Evolutionary conservation across 1,284 basidiomycete species (phyloP).

Genomic region (Boletus smithii): DNA sequence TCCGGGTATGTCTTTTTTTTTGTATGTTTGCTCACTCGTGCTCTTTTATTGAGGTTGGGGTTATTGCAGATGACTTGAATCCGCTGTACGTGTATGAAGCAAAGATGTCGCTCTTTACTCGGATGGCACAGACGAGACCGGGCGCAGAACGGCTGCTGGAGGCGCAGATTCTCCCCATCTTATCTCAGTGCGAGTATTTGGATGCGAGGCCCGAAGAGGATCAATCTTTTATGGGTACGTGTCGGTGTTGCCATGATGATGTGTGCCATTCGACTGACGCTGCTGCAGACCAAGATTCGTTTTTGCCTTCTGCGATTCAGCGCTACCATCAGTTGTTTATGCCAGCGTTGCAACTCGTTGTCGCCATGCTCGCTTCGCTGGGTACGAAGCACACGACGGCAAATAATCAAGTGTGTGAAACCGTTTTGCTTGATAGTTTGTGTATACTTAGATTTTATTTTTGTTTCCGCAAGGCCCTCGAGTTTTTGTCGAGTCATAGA

Average conservation of each 20-base stretch:
- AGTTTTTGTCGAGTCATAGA: slow-evolving; percentile 75
- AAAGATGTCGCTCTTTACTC: slow-evolving; percentile 85
- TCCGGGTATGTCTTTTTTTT: slow-evolving; percentile 57
- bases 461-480: slow-evolving; percentile 73
- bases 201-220: slow-evolving; percentile 79
- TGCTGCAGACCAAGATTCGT: slow-evolving; percentile 70
- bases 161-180: slow-evolving; percentile 70
- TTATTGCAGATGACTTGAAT: slow-evolving; percentile 74
- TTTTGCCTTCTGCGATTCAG: slow-evolving; percentile 83
- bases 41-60: too few relatives aligned
- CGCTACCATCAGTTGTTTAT: slow-evolving; percentile 87
- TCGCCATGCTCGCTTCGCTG: slow-evolving; percentile 66
- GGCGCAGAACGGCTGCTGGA: slow-evolving; percentile 88
- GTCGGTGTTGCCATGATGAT: background rate
- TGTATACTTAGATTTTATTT: background rate
- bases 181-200: slow-evolving; percentile 86
- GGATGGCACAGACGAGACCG: slow-evolving; percentile 76
- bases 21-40: background rate
- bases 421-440: background rate
- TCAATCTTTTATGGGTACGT: slow-evolving; percentile 76
- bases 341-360: slow-evolving; percentile 79
- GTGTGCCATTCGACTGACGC: slow-evolving; percentile 1
- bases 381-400: slow-evolving; percentile 63
- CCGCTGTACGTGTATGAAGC: slow-evolving; percentile 94
- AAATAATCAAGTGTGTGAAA: slow-evolving; percentile 55